A percentile compares a stretch with the other conserved stretches of the same genome.
Evolutionary conservation across 108 stramenopile species (phyloP).

Genomic region (Nannochloropsis granulata): DNA sequence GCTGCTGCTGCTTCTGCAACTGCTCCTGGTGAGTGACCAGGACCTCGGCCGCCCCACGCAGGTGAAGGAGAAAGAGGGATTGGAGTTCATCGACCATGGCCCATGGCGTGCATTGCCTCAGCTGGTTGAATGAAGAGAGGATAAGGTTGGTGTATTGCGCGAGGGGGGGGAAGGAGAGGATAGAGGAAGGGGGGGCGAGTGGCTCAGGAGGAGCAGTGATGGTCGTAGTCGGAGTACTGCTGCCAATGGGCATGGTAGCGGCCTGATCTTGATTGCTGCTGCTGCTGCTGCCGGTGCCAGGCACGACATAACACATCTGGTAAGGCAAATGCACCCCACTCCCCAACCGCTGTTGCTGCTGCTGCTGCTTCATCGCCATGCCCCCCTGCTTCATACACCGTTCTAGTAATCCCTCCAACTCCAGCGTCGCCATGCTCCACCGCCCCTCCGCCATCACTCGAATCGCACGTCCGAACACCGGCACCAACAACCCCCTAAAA

Average conservation of each 20-base stretch:
- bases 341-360: not conserved
- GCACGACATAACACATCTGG: not conserved
- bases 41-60: not conserved
- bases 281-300: not conserved
- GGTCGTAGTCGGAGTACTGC: not conserved
- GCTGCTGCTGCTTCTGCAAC: not conserved
- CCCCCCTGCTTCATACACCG: not conserved
- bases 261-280: not conserved
- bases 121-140: constrained; percentile 13
- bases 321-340: not conserved
- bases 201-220: not conserved
- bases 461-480: constrained; percentile 24
- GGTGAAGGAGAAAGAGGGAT: not conserved
- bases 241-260: not conserved
- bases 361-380: not conserved
- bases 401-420: not conserved
- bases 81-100: not conserved
- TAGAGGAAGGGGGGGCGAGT: not conserved
- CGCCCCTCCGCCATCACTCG: not conserved
- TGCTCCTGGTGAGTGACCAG: not conserved
- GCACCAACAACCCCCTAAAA: constrained; percentile 22
- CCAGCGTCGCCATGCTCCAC: not conserved
- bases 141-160: constrained; percentile 12
- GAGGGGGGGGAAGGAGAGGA: constrained; percentile 15
- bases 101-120: not conserved